Base-by-base conservation (phyloP, 1,284 basidiomycete species). In the Pholiota adiposa region DNA sequence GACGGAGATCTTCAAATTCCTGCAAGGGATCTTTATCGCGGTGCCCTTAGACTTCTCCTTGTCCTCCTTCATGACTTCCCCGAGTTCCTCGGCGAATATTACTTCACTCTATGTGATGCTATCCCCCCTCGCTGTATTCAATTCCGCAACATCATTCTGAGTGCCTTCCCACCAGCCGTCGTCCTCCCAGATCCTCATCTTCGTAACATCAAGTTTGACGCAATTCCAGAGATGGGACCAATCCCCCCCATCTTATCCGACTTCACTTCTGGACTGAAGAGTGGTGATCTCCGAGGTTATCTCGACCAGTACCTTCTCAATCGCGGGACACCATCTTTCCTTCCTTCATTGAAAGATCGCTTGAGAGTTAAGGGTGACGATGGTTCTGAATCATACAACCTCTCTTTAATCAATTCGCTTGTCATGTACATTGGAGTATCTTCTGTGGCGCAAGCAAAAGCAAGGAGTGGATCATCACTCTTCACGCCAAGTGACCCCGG, bases 1-100 rank as follows among this genome's bases (percentile, higher is more conserved):
- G 87, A 89, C 52, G 85, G 87, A 16, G 89, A 94, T 69, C 81
- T 98, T 63, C 86, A 92, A 63, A 83, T 88, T 23, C 89, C 95
- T 9, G 90, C 93, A n/a, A 85, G 93, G 55, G 92, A 93, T 67
- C 84, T 99, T 56, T 98, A 97, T 79, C 89, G 92, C 54, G 97
- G 96, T n/a, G 89, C 95, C 19, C 83, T 98, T 50, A 88, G 96
- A 40, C 85, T 99, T 48, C 85, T 98, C 54, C 85, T 99, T 52
- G 94, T 99, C 60, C 88, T 99, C 59, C 86, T 99, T 58, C 97
- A 99, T 77, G 97, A 99, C 79, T 98, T 98, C 84, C 97, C 97
- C 51, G 96, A 98, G 66, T 99, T 98, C 83, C 83, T 99, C 63
- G 93, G 92, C 74, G 94, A 97, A 78, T 96, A 97, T 74, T 97